Evolutionary conservation across 257 asterid species (phyloP).

Genomic region (Schizonepeta tenuifolia): DNA sequence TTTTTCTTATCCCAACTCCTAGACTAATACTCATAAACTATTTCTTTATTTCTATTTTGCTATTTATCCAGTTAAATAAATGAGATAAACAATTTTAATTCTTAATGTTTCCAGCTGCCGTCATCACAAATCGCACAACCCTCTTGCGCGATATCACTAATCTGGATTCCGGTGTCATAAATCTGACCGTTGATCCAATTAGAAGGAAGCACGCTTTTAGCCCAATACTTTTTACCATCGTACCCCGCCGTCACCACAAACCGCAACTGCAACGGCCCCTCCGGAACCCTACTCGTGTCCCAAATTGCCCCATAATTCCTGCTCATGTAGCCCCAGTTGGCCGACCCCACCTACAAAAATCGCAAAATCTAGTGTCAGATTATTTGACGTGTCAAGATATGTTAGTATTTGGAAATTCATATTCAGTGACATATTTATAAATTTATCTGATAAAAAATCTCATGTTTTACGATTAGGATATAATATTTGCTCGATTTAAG

Average conservation of each 20-base stretch:
- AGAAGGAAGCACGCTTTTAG: constrained; percentile 64
- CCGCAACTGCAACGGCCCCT: constrained; percentile 69
- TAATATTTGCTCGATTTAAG: no score
- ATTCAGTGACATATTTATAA: no score
- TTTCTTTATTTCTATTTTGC: background rate
- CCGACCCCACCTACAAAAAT: constrained; percentile 51
- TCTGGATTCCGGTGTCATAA: constrained; percentile 72
- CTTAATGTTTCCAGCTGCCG: constrained; percentile 43
- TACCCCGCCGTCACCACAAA: constrained; percentile 73
- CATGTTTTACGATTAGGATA: no score
- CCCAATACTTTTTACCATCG: constrained; percentile 79
- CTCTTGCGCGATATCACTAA: constrained; percentile 76
- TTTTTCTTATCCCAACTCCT: background rate
- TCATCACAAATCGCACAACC: constrained; percentile 68
- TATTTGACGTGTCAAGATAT: background rate
- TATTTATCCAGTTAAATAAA: background rate
- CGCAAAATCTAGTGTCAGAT: background rate
- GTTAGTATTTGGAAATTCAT: no score
- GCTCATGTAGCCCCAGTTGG: constrained; percentile 66
- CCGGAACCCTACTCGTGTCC: constrained; percentile 78
- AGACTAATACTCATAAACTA: background rate
- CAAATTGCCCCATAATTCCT: constrained; percentile 75
- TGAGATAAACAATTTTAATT: background rate
- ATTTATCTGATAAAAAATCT: no score
- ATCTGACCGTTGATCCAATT: constrained; percentile 57